phyloP scores from a whole-genome alignment of 306 rosid species.

The Fagus sylvatica region DNA sequence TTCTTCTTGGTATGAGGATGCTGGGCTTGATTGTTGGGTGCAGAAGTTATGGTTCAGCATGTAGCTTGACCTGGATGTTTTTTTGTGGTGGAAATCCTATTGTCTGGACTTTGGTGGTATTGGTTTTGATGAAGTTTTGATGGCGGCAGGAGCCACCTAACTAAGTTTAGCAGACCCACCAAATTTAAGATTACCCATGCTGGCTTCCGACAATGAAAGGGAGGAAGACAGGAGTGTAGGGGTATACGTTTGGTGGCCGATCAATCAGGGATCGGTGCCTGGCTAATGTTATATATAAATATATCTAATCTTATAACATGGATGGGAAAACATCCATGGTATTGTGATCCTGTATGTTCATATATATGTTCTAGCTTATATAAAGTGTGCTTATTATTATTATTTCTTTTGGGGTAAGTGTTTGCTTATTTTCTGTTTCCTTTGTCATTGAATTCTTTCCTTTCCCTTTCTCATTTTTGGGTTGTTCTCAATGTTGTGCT shows the following conservation, averaged over 20 bases:
- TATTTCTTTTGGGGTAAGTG: conserved; percentile 10
- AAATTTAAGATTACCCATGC: conserved; percentile 41
- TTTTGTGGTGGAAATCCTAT: conserved; percentile 37
- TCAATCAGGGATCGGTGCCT: conserved; percentile 45
- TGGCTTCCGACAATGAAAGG: conserved; percentile 48
- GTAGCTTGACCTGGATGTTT: conserved; percentile 47
- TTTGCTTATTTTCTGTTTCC: conserved; percentile 43
- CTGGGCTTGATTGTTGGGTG: conserved; percentile 29
- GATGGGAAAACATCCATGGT: conserved; percentile 58
- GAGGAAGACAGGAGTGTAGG: conserved; percentile 47
- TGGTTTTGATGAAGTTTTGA: conserved; percentile 36
- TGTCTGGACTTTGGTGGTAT: conserved; percentile 32
- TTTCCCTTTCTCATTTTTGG: background rate
- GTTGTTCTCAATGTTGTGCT: conserved; percentile 26
- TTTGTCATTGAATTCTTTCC: conserved; percentile 14
- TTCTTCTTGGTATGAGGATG: conserved; percentile 26
- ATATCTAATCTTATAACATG: conserved; percentile 64
- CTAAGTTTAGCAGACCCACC: conserved; percentile 47
- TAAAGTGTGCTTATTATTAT: conserved; percentile 18
- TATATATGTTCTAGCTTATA: conserved; percentile 47
- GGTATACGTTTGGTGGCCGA: conserved; percentile 45
- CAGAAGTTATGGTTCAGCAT: conserved; percentile 46
- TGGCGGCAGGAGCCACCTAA: conserved; percentile 41
- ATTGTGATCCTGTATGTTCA: conserved; percentile 59
- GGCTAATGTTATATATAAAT: conserved; percentile 48